phyloP scores from a whole-genome alignment of 345 rosid genomes.

The Adansonia digitata region DNA sequence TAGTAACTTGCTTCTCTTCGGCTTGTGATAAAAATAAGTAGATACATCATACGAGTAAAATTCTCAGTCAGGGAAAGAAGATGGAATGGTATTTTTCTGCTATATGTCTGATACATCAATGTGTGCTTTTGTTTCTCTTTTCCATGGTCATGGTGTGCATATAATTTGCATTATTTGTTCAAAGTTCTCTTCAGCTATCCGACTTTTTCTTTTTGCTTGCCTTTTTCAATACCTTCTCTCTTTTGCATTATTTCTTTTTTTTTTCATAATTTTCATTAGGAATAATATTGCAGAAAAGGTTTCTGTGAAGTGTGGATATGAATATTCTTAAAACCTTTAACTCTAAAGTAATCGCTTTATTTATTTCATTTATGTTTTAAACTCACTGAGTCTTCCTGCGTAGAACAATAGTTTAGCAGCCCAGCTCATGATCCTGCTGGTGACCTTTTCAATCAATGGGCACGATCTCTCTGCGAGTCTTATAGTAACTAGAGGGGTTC shows the following conservation, averaged over 20 bases:
- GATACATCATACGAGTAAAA: constrained; percentile 3
- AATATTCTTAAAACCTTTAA: background rate
- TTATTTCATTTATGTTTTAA: too few species aligned
- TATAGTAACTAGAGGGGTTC: too few species aligned
- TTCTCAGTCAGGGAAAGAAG: constrained; percentile 5
- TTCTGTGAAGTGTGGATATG: background rate
- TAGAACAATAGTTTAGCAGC: too few species aligned
- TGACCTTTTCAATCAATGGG: too few species aligned
- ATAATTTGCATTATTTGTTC: background rate
- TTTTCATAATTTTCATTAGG: background rate
- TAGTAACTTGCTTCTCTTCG: background rate
- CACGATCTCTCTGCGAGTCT: too few species aligned
- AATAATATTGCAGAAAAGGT: background rate
- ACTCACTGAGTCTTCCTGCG: too few species aligned
- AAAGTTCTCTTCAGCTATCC: background rate
- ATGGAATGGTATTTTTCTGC: background rate
- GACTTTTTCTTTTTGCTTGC: background rate
- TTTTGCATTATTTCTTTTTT: background rate
- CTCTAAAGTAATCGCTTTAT: background rate
- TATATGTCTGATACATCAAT: background rate
- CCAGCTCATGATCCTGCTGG: too few species aligned
- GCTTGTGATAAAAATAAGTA: background rate
- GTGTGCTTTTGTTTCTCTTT: background rate
- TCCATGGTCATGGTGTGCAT: background rate
- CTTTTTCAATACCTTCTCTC: background rate